Evolutionary conservation across 2,329 filamentous ascomycete species (phyloP).

Genomic region (Boeremia lycopersici): DNA sequence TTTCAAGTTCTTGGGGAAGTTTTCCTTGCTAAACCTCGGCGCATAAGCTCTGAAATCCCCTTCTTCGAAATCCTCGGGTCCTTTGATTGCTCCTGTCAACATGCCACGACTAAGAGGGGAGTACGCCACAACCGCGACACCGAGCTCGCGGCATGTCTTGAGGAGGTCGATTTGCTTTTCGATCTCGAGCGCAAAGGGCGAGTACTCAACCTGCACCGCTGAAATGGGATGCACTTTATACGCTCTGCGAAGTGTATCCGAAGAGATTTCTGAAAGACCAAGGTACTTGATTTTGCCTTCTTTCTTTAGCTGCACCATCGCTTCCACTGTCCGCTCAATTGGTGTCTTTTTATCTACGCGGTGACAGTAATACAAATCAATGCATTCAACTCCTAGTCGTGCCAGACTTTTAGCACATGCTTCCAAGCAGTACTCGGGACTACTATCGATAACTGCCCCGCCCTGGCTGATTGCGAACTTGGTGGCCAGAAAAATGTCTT

Average conservation of each 20-base stretch:
- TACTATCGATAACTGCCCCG: slow-evolving; percentile 46
- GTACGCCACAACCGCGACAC: slow-evolving; percentile 49
- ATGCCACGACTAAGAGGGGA: slow-evolving; percentile 47
- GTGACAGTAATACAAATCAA: slow-evolving; percentile 55
- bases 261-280: slow-evolving; percentile 55
- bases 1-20: slow-evolving; percentile 46
- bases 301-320: slow-evolving; percentile 63
- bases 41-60: slow-evolving; percentile 28
- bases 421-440: slow-evolving; percentile 49
- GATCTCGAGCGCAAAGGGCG: slow-evolving; percentile 55
- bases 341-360: slow-evolving; percentile 52
- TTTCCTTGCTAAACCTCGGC: slow-evolving; percentile 53
- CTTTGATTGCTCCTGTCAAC: slow-evolving; percentile 32
- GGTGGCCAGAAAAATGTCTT: slow-evolving; percentile 56
- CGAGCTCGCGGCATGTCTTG: slow-evolving; percentile 52
- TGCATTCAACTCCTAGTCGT: slow-evolving; percentile 50
- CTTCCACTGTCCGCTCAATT: slow-evolving; percentile 56
- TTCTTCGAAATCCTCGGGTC: slow-evolving; percentile 54
- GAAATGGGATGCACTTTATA: slow-evolving; percentile 54
- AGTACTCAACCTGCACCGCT: slow-evolving; percentile 60
- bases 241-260: slow-evolving; percentile 56
- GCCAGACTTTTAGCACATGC: slow-evolving; percentile 49
- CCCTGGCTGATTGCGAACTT: slow-evolving; percentile 53
- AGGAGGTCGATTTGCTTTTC: slow-evolving; percentile 50
- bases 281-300: slow-evolving; percentile 57